Evolutionary conservation across 1,139 yeast species (phyloP).

Genomic region (Suhomyces bribrorum): DNA sequence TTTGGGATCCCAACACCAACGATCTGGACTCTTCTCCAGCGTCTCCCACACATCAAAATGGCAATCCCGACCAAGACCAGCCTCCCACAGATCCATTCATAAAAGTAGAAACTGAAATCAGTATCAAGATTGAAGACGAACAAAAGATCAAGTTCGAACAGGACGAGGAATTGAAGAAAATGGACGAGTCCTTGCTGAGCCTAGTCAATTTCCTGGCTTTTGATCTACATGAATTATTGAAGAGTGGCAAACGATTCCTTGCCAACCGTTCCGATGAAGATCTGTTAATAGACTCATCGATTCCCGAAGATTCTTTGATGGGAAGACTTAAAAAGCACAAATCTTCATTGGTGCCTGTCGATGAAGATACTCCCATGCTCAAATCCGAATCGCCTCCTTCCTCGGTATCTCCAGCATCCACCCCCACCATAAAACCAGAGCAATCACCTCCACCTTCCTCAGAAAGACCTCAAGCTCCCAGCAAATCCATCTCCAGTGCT

Average conservation of each 20-base stretch:
- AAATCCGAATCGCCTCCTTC: conserved; percentile 16
- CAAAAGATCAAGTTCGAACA: conserved; percentile 42
- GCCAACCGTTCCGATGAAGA: conserved; percentile 57
- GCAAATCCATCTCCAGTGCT: conserved; percentile 57
- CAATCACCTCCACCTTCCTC: conserved; percentile 6
- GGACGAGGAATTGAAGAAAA: conserved; percentile 47
- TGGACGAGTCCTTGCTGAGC: conserved; percentile 48
- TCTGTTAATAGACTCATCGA: conserved; percentile 20
- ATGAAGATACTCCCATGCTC: conserved; percentile 16
- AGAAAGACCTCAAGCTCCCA: conserved; percentile 13
- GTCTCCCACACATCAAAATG: background rate
- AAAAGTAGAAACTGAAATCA: conserved; percentile 16
- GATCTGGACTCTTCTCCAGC: conserved; percentile 15
- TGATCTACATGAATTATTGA: conserved; percentile 63
- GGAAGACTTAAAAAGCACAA: conserved; percentile 43
- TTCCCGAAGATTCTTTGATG: conserved; percentile 29
- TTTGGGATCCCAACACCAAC: conserved; percentile 83
- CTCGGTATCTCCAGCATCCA: conserved; percentile 16
- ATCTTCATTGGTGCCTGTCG: conserved; percentile 17
- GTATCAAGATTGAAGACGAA: conserved; percentile 23
- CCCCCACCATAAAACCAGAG: conserved; percentile 19
- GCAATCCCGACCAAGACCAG: background rate
- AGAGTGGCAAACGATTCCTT: conserved; percentile 68
- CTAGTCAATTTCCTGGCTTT: conserved; percentile 63
- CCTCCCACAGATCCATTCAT: conserved; percentile 1